Conservation (phyloP, 176 grass and related monocot species). For the Guadua angustifolia region DNA sequence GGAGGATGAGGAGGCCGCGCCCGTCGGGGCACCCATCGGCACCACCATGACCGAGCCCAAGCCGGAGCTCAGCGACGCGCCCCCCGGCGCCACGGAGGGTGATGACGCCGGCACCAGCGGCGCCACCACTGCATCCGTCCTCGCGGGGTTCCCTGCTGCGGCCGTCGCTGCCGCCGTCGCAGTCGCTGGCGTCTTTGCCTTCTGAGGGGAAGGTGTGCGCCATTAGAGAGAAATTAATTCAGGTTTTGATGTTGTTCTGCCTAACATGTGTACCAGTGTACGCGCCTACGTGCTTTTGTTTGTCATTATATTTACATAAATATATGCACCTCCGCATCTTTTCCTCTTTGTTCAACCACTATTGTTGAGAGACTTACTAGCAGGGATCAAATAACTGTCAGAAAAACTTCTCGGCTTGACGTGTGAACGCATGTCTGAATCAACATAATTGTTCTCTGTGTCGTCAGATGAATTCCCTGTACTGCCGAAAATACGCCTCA, state of each 20-base stretch:
- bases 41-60: constrained; percentile 42
- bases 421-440: too few relatives aligned
- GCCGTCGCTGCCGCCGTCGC: background rate
- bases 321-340: background rate
- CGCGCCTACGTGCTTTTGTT: background rate
- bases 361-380: background rate
- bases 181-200: background rate
- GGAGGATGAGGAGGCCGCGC: constrained; percentile 34
- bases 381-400: background rate
- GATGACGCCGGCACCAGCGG: background rate
- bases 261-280: background rate
- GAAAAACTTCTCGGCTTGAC: too few relatives aligned
- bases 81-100: background rate
- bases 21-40: constrained; percentile 35
- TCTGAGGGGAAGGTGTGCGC: constrained; percentile 1
- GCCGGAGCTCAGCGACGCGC: constrained; percentile 1
- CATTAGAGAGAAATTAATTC: background rate
- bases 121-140: background rate
- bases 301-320: background rate
- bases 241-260: background rate
- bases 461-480: too few relatives aligned
- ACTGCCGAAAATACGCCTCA: too few relatives aligned
- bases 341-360: background rate
- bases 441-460: too few relatives aligned
- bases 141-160: background rate